A percentile compares a stretch with the other conserved stretches of the same genome.
Evolutionary conservation across 1,139 yeast genomes (phyloP).

Genomic region (Yamadazyma pseudoaaseri): DNA sequence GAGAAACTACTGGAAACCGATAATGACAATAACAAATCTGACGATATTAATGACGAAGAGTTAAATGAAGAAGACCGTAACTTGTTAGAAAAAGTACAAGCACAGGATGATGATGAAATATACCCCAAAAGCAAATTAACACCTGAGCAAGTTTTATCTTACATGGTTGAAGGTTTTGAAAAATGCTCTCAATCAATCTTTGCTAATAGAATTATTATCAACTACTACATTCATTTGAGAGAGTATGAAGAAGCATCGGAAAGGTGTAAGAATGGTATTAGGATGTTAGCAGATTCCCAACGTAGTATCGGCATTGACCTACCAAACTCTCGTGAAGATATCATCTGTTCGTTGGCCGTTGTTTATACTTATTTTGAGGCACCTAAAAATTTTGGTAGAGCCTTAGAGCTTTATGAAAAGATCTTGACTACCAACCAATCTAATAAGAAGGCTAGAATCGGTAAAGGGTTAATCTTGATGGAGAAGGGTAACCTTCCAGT

Average conservation of each 20-base stretch:
- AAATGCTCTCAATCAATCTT: constrained; percentile 50
- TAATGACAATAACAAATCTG: constrained; percentile 16
- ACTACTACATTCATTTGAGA: constrained; percentile 56
- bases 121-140: constrained; percentile 14
- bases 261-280: constrained; percentile 61
- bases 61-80: constrained; percentile 21
- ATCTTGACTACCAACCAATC: constrained; percentile 46
- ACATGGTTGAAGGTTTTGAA: constrained; percentile 54
- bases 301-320: constrained; percentile 48
- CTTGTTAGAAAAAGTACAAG: constrained; percentile 8
- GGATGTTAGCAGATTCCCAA: constrained; percentile 49
- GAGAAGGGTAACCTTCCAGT: constrained; percentile 58
- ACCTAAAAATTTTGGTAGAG: constrained; percentile 80
- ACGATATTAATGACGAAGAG: constrained; percentile 9
- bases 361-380: constrained; percentile 84
- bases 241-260: constrained; percentile 67
- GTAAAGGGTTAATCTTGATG: constrained; percentile 75
- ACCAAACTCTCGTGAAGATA: constrained; percentile 53
- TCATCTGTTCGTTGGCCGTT: constrained; percentile 68
- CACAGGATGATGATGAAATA: constrained; percentile 11
- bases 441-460: constrained; percentile 66
- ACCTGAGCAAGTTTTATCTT: constrained; percentile 54
- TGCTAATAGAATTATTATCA: constrained; percentile 64
- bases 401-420: constrained; percentile 67
- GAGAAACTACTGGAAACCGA: constrained; percentile 14